Evolutionary conservation across 441 rosid genomes (phyloP).

Genomic region (Corymbia citriodora): DNA sequence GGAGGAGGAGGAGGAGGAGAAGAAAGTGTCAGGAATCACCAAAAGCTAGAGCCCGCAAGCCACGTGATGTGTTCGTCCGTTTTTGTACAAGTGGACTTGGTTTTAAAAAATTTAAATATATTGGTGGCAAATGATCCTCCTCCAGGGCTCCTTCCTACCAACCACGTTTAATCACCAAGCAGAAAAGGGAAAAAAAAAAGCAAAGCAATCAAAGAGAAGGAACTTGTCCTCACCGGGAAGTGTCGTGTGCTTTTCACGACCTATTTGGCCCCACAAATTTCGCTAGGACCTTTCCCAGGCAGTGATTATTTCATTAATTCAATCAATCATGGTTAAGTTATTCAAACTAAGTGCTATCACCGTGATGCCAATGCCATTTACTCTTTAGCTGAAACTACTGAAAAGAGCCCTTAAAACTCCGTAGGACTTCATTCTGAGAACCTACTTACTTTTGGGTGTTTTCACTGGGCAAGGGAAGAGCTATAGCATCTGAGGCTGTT

Average conservation of each 20-base stretch:
- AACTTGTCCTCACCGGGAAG: neutral
- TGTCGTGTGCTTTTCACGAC: neutral
- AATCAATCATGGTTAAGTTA: neutral
- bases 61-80: neutral
- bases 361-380: neutral
- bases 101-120: too few species aligned
- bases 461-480: neutral
- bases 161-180: neutral
- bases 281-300: neutral
- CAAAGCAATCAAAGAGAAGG: neutral
- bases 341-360: neutral
- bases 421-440: neutral
- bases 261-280: neutral
- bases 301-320: neutral
- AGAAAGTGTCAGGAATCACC: neutral
- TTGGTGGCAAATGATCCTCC: neutral
- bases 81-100: neutral
- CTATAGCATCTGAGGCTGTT: slow-evolving; percentile 31
- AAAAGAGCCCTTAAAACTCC: neutral
- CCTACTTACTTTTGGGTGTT: neutral
- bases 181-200: neutral
- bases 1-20: neutral
- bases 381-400: neutral
- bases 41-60: neutral
- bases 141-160: neutral